Evolutionary conservation across 2,329 filamentous ascomycete genomes (phyloP), one percentile per base, ranked within the genome.

Genomic region (Nemania sp.): DNA sequence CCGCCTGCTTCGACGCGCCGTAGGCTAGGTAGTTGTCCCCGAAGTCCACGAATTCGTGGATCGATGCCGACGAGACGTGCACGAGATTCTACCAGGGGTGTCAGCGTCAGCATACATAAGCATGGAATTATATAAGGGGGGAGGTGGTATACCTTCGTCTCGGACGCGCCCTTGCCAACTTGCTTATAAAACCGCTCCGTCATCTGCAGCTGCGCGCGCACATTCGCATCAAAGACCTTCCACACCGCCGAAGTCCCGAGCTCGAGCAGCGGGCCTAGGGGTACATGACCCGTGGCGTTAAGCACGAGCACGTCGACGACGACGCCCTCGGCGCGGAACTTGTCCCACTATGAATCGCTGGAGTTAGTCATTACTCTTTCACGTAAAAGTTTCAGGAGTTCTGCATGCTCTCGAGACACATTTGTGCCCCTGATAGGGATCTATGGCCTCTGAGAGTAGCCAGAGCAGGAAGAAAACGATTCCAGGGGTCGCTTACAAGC

Each of bases 1-100:
- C 66, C 0, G 73, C 60, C 15, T 67, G 68, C 61, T 78, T 78
- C 20, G 72, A 73, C 17, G 74, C 43, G 2, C 65, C 63, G 49
- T 77, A 77, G 2, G 57, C 63, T 1, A 66, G 64, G 4, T 63
- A 61, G 1, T 61, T 30, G 4, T 48, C 22, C 0, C 61, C 59
- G 7, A 59, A 49, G 14, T 14, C 22, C 2, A 53, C 46, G 14
- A 73, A 61, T 14, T 65, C 69, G 65, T 70, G 34, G 20, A 40
- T 28, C 7, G n/a, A n/a, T 4, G 33, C 46, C 2, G 57, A 47
- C 14, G 49, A 52, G 34, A 56, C 40, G 8, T 56, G 31, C 5
- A 52, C 44, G 31, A 56, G 53, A 19, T 52, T 24, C 20, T 53
- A 8, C 17, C 15, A 23, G 8, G 20, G 17, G 14, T n/a, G 7